Evolutionary conservation across 2,329 filamentous ascomycete species (phyloP).

Genomic region (Penicillium sp.): DNA sequence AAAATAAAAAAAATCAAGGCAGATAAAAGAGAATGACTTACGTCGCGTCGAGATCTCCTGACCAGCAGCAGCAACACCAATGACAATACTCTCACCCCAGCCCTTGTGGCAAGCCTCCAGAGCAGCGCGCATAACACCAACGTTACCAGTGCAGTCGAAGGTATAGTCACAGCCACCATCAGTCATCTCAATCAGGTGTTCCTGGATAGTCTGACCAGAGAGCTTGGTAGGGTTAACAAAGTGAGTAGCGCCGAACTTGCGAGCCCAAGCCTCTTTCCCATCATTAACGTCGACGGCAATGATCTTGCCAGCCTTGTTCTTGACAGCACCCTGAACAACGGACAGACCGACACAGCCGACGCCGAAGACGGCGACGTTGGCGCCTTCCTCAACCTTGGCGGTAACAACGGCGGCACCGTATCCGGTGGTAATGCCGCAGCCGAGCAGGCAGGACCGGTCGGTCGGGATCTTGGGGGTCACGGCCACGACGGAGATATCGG

Average conservation of each 20-base stretch:
- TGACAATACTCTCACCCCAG: constrained; percentile 97
- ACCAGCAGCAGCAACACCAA: constrained; percentile 92
- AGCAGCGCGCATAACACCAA: constrained; percentile 89
- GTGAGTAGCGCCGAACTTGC: constrained; percentile 93
- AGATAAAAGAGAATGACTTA: constrained; percentile 63
- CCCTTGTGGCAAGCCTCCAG: constrained; percentile 99
- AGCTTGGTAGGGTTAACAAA: constrained; percentile 91
- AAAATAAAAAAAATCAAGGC: no score
- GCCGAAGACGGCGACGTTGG: constrained; percentile 87
- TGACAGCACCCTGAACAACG: constrained; percentile 88
- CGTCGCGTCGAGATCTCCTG: constrained; percentile 93
- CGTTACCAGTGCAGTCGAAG: constrained; percentile 98
- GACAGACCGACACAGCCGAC: constrained; percentile 93
- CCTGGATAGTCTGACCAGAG: constrained; percentile 72
- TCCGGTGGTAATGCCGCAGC: constrained; percentile 97
- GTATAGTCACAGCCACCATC: constrained; percentile 98
- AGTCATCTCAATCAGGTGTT: constrained; percentile 94
- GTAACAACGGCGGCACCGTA: constrained; percentile 95
- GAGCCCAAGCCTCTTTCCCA: constrained; percentile 82
- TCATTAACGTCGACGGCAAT: constrained; percentile 77
- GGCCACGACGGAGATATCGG: constrained; percentile 95
- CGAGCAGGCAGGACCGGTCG: constrained; percentile 92
- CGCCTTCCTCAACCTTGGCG: constrained; percentile 83
- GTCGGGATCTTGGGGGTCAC: constrained; percentile 87
- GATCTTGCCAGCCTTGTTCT: constrained; percentile 66